phyloP scores from a whole-genome alignment of 306 rosid species.

The Phaseolus lunatus region DNA sequence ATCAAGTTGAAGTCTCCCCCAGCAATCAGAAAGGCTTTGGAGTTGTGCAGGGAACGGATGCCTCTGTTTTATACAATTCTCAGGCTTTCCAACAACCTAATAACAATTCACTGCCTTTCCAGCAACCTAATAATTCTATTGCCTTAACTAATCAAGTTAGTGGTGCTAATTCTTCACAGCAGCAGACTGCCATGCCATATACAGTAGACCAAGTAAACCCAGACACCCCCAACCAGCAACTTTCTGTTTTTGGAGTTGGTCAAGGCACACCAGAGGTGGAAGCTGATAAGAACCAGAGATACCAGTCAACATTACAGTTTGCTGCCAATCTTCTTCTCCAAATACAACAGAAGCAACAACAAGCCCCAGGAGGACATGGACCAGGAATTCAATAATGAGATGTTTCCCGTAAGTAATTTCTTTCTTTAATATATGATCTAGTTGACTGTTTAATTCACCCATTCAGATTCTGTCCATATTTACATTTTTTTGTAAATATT shows the following conservation, averaged over 20 bases:
- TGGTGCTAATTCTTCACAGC: slow-evolving; percentile 61
- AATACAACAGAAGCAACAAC: slow-evolving; percentile 82
- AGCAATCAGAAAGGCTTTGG: slow-evolving; percentile 64
- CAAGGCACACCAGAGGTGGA: slow-evolving; percentile 81
- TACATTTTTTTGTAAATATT: not conserved
- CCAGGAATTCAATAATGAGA: slow-evolving; percentile 80
- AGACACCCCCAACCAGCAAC: slow-evolving; percentile 72
- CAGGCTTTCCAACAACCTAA: slow-evolving; percentile 64
- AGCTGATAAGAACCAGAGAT: slow-evolving; percentile 82
- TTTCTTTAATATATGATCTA: slow-evolving; percentile 33
- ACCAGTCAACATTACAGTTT: slow-evolving; percentile 82
- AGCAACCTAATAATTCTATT: slow-evolving; percentile 50
- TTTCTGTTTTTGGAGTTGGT: slow-evolving; percentile 63
- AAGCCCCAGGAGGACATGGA: slow-evolving; percentile 67
- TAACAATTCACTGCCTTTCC: slow-evolving; percentile 34
- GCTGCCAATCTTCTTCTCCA: slow-evolving; percentile 96
- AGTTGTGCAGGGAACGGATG: slow-evolving; percentile 63
- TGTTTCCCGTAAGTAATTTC: slow-evolving; percentile 61
- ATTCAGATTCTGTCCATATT: slow-evolving; percentile 23
- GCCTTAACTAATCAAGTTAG: slow-evolving; percentile 63
- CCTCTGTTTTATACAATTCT: slow-evolving; percentile 65
- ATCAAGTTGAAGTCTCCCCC: slow-evolving; percentile 64
- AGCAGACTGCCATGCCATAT: slow-evolving; percentile 59
- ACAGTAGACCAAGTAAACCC: slow-evolving; percentile 62
- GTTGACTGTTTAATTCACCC: slow-evolving; percentile 32